A percentile compares a stretch with the other conserved stretches of the same genome.
These are phyloP conservation scores for Chloridella minuta DNA, from an alignment of 352 stramenopile genomes.

Conservation along the genomic window DNA sequence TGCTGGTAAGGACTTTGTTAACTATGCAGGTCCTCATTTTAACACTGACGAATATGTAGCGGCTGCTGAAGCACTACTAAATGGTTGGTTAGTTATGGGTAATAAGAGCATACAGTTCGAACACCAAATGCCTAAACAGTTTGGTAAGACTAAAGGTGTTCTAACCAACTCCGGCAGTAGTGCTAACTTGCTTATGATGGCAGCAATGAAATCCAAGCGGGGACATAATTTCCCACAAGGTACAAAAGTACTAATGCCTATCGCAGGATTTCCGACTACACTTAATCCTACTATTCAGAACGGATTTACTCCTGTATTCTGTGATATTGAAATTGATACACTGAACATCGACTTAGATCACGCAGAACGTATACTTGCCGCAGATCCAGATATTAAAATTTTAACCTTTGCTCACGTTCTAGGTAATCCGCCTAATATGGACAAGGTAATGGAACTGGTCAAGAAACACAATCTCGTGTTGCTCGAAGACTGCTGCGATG, in stretches of 20 bases:
- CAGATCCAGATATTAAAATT: not conserved
- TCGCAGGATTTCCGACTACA: not conserved
- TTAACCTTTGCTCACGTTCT: not conserved
- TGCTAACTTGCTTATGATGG: not conserved
- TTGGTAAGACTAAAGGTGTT: not conserved
- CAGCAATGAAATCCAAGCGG: not conserved
- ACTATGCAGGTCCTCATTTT: too few species aligned
- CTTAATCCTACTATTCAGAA: not conserved
- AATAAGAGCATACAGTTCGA: not conserved
- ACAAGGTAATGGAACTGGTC: not conserved
- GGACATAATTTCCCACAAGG: not conserved
- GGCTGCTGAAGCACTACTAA: too few species aligned
- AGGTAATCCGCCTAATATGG: not conserved
- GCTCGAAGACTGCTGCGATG: conserved; percentile 3
- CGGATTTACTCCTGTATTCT: not conserved
- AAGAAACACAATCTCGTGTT: conserved; percentile 10
- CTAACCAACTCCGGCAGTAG: not conserved
- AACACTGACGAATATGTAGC: too few species aligned
- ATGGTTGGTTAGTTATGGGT: not conserved
- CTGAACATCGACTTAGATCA: not conserved
- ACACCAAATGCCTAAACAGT: not conserved
- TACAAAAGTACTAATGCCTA: not conserved
- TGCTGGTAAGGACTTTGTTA: too few species aligned
- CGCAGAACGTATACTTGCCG: not conserved
- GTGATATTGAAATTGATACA: not conserved